phyloP scores from a whole-genome alignment of 148 eudicot genomes.

The Limonium bicolor region DNA sequence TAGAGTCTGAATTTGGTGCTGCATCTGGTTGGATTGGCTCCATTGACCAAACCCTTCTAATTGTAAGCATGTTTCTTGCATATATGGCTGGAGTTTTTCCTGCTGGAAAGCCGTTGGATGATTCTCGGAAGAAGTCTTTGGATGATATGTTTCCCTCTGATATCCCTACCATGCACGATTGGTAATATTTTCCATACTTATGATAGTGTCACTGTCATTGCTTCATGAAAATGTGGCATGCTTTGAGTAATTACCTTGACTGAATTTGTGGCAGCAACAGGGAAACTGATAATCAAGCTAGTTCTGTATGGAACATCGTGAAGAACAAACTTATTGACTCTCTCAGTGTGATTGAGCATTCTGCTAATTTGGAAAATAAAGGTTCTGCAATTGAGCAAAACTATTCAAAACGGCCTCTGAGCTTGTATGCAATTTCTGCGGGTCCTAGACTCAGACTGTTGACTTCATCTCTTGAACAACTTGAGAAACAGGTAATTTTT shows the following conservation, averaged over 20 bases:
- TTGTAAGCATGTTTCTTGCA: conserved; percentile 64
- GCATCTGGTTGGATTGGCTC: conserved; percentile 58
- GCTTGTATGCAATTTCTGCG: conserved; percentile 64
- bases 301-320: conserved; percentile 54
- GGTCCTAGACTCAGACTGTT: conserved; percentile 71
- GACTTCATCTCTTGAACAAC: conserved; percentile 62
- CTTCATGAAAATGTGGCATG: neutral
- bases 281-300: conserved; percentile 20
- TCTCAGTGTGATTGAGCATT: conserved; percentile 36
- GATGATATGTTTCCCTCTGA: conserved; percentile 23
- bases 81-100: conserved; percentile 86
- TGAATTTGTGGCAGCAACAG: conserved; percentile 22
- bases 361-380: conserved; percentile 14
- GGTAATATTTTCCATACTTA: conserved; percentile 63
- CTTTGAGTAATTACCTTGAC: conserved; percentile 1
- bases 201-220: no score
- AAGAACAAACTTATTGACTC: conserved; percentile 51
- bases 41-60: conserved; percentile 63
- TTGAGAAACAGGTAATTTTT: conserved; percentile 70
- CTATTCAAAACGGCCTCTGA: conserved; percentile 35
- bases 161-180: conserved; percentile 44
- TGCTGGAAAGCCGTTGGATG: conserved; percentile 20
- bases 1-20: conserved; percentile 30
- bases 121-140: conserved; percentile 19
- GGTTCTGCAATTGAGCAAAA: conserved; percentile 15